Evolutionary conservation across 108 stramenopile genomes (phyloP).

Genomic region (Heterococcus sp.): DNA sequence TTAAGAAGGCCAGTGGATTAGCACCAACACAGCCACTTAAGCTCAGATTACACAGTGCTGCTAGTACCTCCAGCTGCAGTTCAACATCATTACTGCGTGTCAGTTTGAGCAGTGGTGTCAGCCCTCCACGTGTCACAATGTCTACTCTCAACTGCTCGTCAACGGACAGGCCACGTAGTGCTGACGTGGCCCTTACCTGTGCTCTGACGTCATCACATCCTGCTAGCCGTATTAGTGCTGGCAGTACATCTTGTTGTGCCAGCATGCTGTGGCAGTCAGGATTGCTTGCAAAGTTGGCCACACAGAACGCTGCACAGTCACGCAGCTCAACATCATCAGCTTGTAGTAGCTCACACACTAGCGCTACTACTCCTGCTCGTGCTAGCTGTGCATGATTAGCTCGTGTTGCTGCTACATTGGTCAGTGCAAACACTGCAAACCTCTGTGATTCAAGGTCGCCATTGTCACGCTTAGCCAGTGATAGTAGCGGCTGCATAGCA

Average conservation of each 20-base stretch:
- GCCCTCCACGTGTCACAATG: conserved; percentile 61
- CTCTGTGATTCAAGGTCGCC: conserved; percentile 68
- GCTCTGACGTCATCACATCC: conserved; percentile 43
- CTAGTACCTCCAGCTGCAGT: conserved; percentile 72
- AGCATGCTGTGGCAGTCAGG: conserved; percentile 59
- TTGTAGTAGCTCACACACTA: conserved; percentile 56
- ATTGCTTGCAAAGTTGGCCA: conserved; percentile 71
- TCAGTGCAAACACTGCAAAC: conserved; percentile 69
- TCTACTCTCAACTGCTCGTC: conserved; percentile 55
- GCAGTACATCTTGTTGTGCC: conserved; percentile 48
- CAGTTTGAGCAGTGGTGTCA: conserved; percentile 63
- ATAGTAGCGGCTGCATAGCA: conserved; percentile 57
- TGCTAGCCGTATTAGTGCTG: conserved; percentile 47
- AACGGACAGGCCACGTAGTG: conserved; percentile 70
- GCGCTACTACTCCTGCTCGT: conserved; percentile 49
- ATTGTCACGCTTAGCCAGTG: conserved; percentile 54
- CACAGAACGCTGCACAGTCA: conserved; percentile 60
- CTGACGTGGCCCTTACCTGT: conserved; percentile 63
- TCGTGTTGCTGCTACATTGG: conserved; percentile 68
- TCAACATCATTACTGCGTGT: conserved; percentile 66
- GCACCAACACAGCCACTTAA: conserved; percentile 73
- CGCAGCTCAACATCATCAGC: conserved; percentile 67
- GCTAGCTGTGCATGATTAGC: conserved; percentile 63
- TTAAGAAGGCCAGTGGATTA: conserved; percentile 59
- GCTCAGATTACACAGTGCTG: conserved; percentile 74